A percentile compares a stretch with the other conserved stretches of the same genome.
Conservation (phyloP, 108 stramenopile species). For the Cyclotella sp. region DNA sequence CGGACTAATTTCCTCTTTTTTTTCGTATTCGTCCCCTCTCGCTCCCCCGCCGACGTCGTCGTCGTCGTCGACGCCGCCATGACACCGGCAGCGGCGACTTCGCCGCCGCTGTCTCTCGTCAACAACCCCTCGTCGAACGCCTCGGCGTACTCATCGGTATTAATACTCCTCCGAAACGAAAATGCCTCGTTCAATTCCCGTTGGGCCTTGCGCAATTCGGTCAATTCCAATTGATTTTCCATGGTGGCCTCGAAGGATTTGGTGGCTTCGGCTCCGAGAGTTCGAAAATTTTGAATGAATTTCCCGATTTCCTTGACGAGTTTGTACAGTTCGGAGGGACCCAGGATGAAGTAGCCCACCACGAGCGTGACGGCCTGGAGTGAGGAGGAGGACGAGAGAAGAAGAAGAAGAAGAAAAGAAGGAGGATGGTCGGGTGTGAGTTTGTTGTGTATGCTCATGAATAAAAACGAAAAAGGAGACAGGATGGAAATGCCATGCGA, state of each 20-base stretch:
- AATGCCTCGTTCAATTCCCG: constrained; percentile 85
- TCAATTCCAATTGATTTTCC: constrained; percentile 85
- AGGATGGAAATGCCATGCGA: too few relatives aligned
- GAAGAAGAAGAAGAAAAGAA: too few relatives aligned
- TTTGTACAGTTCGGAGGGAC: constrained; percentile 88
- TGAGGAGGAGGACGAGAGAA: too few relatives aligned
- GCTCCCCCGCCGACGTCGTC: constrained; percentile 31
- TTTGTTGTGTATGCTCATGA: background rate
- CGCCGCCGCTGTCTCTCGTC: background rate
- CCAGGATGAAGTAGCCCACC: constrained; percentile 91
- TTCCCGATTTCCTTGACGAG: constrained; percentile 88
- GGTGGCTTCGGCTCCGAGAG: constrained; percentile 72
- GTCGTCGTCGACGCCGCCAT: background rate
- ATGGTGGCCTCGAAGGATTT: constrained; percentile 77
- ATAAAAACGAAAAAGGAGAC: too few relatives aligned
- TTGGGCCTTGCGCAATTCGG: constrained; percentile 85
- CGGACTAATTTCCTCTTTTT: constrained; percentile 35
- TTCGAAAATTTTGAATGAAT: constrained; percentile 81
- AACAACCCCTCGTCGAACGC: constrained; percentile 39
- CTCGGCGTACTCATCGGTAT: constrained; percentile 68
- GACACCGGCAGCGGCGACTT: constrained; percentile 32
- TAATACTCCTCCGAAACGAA: constrained; percentile 88
- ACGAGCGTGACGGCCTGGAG: constrained; percentile 69
- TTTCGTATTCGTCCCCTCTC: constrained; percentile 4
- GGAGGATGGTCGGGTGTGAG: constrained; percentile 2